These are phyloP conservation scores for Lagerstroemia speciosa DNA, from an alignment of 345 rosid genomes.

Conservation along the genomic window DNA sequence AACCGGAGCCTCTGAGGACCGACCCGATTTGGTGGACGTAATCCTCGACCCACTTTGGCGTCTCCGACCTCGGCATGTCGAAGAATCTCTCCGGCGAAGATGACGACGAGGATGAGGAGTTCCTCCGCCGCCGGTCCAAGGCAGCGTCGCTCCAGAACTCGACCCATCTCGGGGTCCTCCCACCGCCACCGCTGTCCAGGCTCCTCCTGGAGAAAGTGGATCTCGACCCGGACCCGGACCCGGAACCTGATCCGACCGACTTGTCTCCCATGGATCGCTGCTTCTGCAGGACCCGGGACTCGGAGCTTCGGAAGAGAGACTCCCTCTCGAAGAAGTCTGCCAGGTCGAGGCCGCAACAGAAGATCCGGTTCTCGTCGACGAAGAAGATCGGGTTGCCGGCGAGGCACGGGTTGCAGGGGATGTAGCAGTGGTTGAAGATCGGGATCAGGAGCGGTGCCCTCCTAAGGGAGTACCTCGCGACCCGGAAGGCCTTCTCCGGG, in stretches of 20 bases:
- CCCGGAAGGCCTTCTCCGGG: conserved; percentile 76
- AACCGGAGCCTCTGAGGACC: conserved; percentile 74
- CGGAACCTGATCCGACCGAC: conserved; percentile 49
- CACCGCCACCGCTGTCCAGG: conserved; percentile 16
- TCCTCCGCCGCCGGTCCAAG: conserved; percentile 56
- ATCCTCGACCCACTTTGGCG: conserved; percentile 77
- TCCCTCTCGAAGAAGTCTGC: conserved; percentile 85
- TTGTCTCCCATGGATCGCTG: conserved; percentile 63
- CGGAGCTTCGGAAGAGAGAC: conserved; percentile 50
- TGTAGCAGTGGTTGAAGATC: conserved; percentile 81
- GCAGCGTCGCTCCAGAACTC: conserved; percentile 99
- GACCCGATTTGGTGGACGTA: conserved; percentile 73
- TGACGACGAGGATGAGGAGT: conserved; percentile 35
- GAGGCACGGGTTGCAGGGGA: conserved; percentile 76
- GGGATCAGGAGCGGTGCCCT: conserved; percentile 88
- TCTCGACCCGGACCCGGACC: conserved; percentile 19
- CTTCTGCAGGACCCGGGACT: conserved; percentile 27
- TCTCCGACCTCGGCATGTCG: conserved; percentile 45
- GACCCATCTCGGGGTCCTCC: conserved; percentile 82
- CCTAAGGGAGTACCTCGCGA: conserved; percentile 89
- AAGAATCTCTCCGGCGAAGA: conserved; percentile 74
- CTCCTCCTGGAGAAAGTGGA: conserved; percentile 50
- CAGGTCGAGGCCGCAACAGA: conserved; percentile 91
- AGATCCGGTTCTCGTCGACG: conserved; percentile 76
- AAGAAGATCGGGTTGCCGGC: conserved; percentile 95